A percentile compares a stretch with the other conserved stretches of the same genome.
phyloP scores from a whole-genome alignment of 73 alveolate species.

The Tetrahymena borealis region DNA sequence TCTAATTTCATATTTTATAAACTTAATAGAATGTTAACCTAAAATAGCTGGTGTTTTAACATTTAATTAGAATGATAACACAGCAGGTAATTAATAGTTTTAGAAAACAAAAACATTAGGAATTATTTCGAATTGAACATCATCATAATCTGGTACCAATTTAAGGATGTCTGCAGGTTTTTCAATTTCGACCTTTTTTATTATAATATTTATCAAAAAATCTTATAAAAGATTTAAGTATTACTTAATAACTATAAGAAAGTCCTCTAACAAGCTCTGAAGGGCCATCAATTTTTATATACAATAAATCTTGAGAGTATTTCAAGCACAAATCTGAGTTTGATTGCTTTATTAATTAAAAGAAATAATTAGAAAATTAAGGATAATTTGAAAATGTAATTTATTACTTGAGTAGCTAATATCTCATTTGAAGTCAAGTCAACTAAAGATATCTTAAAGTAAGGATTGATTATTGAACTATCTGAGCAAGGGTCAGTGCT shows the following conservation, averaged over 20 bases:
- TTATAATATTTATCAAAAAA: neutral
- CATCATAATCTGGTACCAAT: neutral
- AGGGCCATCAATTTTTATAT: neutral
- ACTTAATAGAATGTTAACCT: neutral
- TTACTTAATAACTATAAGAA: neutral
- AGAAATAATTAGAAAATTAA: neutral
- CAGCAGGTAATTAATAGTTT: neutral
- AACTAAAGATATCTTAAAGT: neutral
- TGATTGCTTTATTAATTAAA: neutral
- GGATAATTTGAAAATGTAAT: neutral
- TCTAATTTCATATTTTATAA: neutral
- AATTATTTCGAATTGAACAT: neutral
- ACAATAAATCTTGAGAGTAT: neutral
- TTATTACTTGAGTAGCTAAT: neutral
- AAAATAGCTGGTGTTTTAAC: neutral
- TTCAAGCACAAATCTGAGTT: neutral
- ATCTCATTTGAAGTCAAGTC: neutral
- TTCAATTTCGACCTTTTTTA: neutral
- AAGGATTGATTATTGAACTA: neutral
- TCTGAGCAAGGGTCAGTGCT: neutral
- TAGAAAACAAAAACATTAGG: neutral
- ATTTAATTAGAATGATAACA: neutral
- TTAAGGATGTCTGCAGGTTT: neutral
- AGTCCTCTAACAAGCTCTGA: neutral
- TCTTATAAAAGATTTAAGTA: neutral